A percentile compares a stretch with the other conserved stretches of the same genome.
Evolutionary conservation across 306 rosid species (phyloP).

Genomic region (Abrus precatorius): DNA sequence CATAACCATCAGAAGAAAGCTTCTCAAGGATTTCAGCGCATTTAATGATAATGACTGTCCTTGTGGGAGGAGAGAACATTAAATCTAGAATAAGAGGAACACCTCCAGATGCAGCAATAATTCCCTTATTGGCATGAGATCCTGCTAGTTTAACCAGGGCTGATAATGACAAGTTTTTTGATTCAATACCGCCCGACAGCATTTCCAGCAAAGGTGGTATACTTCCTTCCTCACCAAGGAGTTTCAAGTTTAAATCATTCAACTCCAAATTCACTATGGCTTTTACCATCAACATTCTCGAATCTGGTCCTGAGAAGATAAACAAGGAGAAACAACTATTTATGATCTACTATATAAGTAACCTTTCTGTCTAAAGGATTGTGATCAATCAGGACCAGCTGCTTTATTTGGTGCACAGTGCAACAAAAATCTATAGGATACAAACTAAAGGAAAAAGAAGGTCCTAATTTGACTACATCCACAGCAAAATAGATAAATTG

Average conservation of each 20-base stretch:
- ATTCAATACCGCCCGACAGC: constrained; percentile 61
- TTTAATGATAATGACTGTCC: constrained; percentile 55
- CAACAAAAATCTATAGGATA: constrained; percentile 1
- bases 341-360: constrained; percentile 31
- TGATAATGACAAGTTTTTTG: constrained; percentile 63
- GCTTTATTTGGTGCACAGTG: constrained; percentile 5
- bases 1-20: constrained; percentile 63
- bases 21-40: constrained; percentile 81
- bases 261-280: constrained; percentile 65
- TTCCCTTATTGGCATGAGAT: constrained; percentile 65
- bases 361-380: constrained; percentile 1
- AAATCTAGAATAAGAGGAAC: constrained; percentile 66
- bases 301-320: constrained; percentile 72
- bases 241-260: constrained; percentile 60
- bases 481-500: constrained; percentile 18
- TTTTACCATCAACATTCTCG: constrained; percentile 69
- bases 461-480: constrained; percentile 13
- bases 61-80: constrained; percentile 55
- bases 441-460: neutral
- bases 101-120: constrained; percentile 72
- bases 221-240: constrained; percentile 79
- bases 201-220: constrained; percentile 79
- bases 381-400: neutral
- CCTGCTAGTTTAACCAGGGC: constrained; percentile 70
- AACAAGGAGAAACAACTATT: constrained; percentile 29